Conservation (phyloP, 495 filamentous ascomycete genomes). For the Elasticomyces elasticus region DNA sequence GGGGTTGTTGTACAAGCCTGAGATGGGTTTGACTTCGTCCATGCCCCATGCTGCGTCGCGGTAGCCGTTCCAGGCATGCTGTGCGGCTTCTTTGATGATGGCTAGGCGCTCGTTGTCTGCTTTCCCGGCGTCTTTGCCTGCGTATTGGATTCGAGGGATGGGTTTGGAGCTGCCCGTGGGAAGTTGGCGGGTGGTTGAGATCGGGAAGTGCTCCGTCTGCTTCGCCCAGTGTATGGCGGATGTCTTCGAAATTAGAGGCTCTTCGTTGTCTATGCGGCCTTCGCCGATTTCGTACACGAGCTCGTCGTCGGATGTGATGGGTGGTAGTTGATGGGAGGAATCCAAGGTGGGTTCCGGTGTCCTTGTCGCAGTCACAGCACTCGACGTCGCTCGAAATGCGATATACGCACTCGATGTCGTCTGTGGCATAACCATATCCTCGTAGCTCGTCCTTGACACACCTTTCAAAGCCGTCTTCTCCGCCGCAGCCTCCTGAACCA, state of each 20-base stretch:
- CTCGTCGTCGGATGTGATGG: slow-evolving; percentile 11
- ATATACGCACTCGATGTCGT: not conserved
- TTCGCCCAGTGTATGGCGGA: slow-evolving; percentile 18
- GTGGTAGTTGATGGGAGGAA: not conserved
- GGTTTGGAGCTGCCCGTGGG: slow-evolving; percentile 58
- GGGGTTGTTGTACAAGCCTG: slow-evolving; percentile 46
- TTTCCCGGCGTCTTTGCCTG: slow-evolving; percentile 17
- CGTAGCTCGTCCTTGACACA: not conserved
- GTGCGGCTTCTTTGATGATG: slow-evolving; percentile 33
- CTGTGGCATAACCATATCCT: not conserved
- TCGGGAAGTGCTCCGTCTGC: slow-evolving; percentile 23
- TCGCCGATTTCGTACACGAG: not conserved
- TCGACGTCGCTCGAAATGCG: not conserved
- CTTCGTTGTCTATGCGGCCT: not conserved
- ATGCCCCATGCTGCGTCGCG: slow-evolving; percentile 30
- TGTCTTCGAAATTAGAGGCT: not conserved
- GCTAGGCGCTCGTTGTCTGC: slow-evolving; percentile 25
- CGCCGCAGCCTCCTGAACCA: not conserved
- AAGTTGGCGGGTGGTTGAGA: slow-evolving; percentile 55
- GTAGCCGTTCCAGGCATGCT: slow-evolving; percentile 34
- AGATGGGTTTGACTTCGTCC: slow-evolving; percentile 37
- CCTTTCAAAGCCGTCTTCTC: not conserved
- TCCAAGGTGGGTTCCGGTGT: too few species aligned
- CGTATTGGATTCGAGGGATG: slow-evolving; percentile 68
- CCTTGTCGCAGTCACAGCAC: not conserved